A percentile compares a stretch with the other conserved stretches of the same genome.
Conservation (phyloP, 371 early-diverging fungal species). For the Vairimorpha necatrix region DNA sequence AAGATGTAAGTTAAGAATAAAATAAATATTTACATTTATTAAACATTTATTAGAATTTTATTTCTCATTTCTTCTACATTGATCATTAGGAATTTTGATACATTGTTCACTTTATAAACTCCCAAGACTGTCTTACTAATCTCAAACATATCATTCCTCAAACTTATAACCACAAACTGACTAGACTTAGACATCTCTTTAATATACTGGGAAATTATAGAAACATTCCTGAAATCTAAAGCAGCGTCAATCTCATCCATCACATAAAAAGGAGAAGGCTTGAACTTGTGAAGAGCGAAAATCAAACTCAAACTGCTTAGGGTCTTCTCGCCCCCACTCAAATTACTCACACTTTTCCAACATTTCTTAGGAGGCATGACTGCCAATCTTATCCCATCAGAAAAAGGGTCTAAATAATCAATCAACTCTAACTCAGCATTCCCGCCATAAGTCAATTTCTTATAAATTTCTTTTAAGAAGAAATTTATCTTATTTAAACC, state of each 20-base stretch:
- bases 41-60: not conserved
- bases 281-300: slow-evolving; percentile 96
- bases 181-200: slow-evolving; percentile 90
- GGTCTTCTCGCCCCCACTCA: slow-evolving; percentile 99
- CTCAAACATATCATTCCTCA: slow-evolving; percentile 99
- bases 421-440: slow-evolving; percentile 98
- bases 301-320: slow-evolving; percentile 91
- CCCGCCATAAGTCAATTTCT: slow-evolving; percentile 82
- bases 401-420: slow-evolving; percentile 95
- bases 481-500: slow-evolving; percentile 85
- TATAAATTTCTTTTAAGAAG: slow-evolving; percentile 96
- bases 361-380: slow-evolving; percentile 99
- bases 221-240: slow-evolving; percentile 96
- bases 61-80: slow-evolving; percentile 24
- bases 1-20: not conserved
- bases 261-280: slow-evolving; percentile 95
- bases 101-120: slow-evolving; percentile 75
- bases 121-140: slow-evolving; percentile 91
- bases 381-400: slow-evolving; percentile 92
- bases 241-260: slow-evolving; percentile 99
- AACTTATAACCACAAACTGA: slow-evolving; percentile 94
- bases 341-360: slow-evolving; percentile 96
- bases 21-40: not conserved
- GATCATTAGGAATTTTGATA: slow-evolving; percentile 38
- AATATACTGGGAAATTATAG: slow-evolving; percentile 96